Evolutionary conservation across 75 land plant species (phyloP).

Genomic region (Selaginella moellendorffii): DNA sequence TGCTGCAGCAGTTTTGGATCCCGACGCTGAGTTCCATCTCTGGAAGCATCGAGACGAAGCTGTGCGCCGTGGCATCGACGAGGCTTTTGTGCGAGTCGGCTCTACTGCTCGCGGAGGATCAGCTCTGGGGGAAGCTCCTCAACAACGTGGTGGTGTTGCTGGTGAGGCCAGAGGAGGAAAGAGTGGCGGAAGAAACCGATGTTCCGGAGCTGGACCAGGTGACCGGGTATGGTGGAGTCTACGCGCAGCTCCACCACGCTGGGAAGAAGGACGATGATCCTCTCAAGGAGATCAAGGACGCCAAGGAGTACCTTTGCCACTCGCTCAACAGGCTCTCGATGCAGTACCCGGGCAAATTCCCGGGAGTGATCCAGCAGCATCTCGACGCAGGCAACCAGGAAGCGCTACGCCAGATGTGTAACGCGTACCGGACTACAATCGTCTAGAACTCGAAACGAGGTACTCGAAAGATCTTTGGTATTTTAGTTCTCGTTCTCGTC

Average conservation of each 20-base stretch:
- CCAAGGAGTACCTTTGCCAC: slow-evolving; percentile 54
- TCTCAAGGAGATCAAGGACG: slow-evolving; percentile 58
- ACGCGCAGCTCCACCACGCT: slow-evolving; percentile 74
- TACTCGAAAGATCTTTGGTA: too few relatives aligned
- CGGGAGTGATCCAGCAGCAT: slow-evolving; percentile 39
- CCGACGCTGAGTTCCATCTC: slow-evolving; percentile 59
- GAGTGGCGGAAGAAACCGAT: slow-evolving; percentile 62
- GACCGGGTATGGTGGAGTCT: slow-evolving; percentile 56
- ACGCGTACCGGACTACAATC: slow-evolving; percentile 34
- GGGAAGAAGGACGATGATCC: slow-evolving; percentile 93
- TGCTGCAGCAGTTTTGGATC: slow-evolving; percentile 76
- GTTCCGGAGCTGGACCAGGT: slow-evolving; percentile 68
- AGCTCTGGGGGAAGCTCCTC: slow-evolving; percentile 65
- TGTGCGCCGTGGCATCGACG: slow-evolving; percentile 70
- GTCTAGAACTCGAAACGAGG: too few relatives aligned
- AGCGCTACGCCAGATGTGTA: slow-evolving; percentile 56
- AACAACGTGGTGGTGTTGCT: slow-evolving; percentile 70
- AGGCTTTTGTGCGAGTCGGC: slow-evolving; percentile 73
- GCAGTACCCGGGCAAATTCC: slow-evolving; percentile 48
- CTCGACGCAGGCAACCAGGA: slow-evolving; percentile 56
- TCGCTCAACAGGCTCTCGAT: slow-evolving; percentile 53
- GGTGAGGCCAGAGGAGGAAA: slow-evolving; percentile 61
- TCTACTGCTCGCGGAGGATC: slow-evolving; percentile 26
- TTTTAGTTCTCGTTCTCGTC: too few relatives aligned
- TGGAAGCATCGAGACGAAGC: slow-evolving; percentile 60